Evolutionary conservation across 1,284 basidiomycete genomes (phyloP), one percentile per base, ranked within the genome.

Genomic region (Trichosporon inkin): DNA sequence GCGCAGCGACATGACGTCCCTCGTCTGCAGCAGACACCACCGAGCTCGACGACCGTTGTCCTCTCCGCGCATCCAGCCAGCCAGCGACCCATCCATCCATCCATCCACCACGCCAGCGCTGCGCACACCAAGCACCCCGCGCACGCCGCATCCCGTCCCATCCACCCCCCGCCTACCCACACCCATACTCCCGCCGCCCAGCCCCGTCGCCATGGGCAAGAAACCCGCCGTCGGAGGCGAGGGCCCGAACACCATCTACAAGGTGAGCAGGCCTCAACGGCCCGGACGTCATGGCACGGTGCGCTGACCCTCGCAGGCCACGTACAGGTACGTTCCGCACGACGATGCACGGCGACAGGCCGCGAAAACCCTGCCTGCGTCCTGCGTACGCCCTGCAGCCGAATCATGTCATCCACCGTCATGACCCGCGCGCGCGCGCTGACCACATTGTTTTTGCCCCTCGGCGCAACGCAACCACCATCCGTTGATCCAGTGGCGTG

Each of bases 401-500:
- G 4, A 5, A 17, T n/a, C n/a, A n/a, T n/a, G 10, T 32, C 28
- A 22, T 60, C 41, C 11, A 3, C 13, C 44, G 8, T 28, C 44
- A 49, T 49, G 24, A 49, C 44, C 22, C 44, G 44, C 24, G 51
- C 56, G 44, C 44, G 44, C 24, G 51, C 56, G 55, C 58, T 60
- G 38, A 60, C 58, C 54, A 55, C 39, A 37, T 52, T 38, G 14
- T n/a, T 28, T 28, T 32, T 14, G 11, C 13, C 58, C 11, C 54
- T 59, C 40, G 34, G 20, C 37, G 22, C 56, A 22, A 38, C 17
- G 11, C 44, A 17, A 36, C 32, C 6, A 14, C n/a, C 49, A 24
- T 56, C 16, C 47, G 10, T 44, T 47, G 28, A 40, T 55, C 53
- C 65, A 78, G 77, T 75, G 76, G 76, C 65, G 76, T 79, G 77